Conservation (phyloP, 495 filamentous ascomycete genomes). For the Opeltia flavorubescens region DNA sequence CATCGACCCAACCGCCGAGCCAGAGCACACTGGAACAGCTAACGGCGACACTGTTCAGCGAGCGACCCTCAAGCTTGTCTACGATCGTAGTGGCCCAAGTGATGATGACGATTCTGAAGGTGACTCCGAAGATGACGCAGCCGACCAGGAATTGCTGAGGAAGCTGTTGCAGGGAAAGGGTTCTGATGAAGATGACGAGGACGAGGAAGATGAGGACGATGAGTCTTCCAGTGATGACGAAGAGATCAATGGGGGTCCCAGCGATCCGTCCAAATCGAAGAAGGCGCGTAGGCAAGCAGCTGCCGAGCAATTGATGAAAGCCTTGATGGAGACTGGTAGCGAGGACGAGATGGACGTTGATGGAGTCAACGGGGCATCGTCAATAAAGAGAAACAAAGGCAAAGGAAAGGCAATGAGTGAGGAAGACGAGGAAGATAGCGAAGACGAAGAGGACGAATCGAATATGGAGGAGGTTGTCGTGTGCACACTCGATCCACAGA, state of each 20-base stretch:
- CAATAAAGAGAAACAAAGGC: constrained; percentile 53
- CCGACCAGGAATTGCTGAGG: constrained; percentile 43
- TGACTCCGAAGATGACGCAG: constrained; percentile 40
- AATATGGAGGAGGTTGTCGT: constrained; percentile 71
- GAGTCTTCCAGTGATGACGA: constrained; percentile 53
- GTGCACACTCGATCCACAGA: constrained; percentile 83
- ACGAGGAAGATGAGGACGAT: constrained; percentile 45
- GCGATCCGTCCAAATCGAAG: constrained; percentile 76
- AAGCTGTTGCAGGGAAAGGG: constrained; percentile 30
- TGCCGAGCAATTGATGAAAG: constrained; percentile 26
- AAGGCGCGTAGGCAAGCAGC: constrained; percentile 60
- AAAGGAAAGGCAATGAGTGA: constrained; percentile 61
- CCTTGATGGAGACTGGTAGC: constrained; percentile 33
- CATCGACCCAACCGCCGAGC: constrained; percentile 71
- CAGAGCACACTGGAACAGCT: constrained; percentile 47
- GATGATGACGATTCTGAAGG: constrained; percentile 40
- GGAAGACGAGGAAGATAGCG: constrained; percentile 49
- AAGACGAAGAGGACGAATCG: constrained; percentile 48
- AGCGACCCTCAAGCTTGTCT: constrained; percentile 82
- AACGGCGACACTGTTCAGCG: constrained; percentile 49
- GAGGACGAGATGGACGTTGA: constrained; percentile 47
- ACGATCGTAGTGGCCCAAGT: constrained; percentile 40
- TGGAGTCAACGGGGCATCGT: constrained; percentile 46
- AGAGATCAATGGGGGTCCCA: constrained; percentile 74
- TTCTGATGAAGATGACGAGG: constrained; percentile 40